A percentile compares a stretch with the other conserved stretches of the same genome.
Evolutionary conservation across 331 rosid genomes (phyloP).

Genomic region (Stylosanthes scabra): DNA sequence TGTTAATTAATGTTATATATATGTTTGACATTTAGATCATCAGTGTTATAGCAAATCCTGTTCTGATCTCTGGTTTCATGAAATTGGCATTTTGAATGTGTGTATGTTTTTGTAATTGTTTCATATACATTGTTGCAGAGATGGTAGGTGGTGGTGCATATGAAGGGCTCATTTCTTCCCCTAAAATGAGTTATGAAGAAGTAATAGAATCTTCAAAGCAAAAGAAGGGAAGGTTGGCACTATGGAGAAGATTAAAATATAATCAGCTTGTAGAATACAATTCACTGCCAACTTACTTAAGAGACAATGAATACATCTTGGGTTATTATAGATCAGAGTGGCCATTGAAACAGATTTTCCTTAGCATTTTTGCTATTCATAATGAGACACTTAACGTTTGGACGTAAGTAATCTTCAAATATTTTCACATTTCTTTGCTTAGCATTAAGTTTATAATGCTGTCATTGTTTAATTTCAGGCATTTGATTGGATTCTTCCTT

Average conservation of each 20-base stretch:
- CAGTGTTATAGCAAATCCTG: no score
- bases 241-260: slow-evolving; percentile 51
- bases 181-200: slow-evolving; percentile 33
- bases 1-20: no score
- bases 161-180: slow-evolving; percentile 25
- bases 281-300: slow-evolving; percentile 58
- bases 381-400: slow-evolving; percentile 76
- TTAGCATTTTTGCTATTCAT: slow-evolving; percentile 69
- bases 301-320: slow-evolving; percentile 68
- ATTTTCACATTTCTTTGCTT: no score
- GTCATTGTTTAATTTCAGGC: slow-evolving; percentile 61
- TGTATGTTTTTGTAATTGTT: slow-evolving; percentile 7
- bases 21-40: no score
- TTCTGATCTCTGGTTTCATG: slow-evolving; percentile 12
- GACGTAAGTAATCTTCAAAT: slow-evolving; percentile 49
- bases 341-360: slow-evolving; percentile 67
- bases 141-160: slow-evolving; percentile 39
- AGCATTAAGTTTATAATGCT: neutral
- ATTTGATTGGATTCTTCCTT: slow-evolving; percentile 74
- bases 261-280: slow-evolving; percentile 69
- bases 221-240: slow-evolving; percentile 42
- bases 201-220: slow-evolving; percentile 33
- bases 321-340: slow-evolving; percentile 65
- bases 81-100: slow-evolving; percentile 11
- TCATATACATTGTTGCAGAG: slow-evolving; percentile 34